Evolutionary conservation across 75 land plant genomes (phyloP), one percentile per base, ranked within the genome.

Genomic region (Pseudotsuga menziesii): DNA sequence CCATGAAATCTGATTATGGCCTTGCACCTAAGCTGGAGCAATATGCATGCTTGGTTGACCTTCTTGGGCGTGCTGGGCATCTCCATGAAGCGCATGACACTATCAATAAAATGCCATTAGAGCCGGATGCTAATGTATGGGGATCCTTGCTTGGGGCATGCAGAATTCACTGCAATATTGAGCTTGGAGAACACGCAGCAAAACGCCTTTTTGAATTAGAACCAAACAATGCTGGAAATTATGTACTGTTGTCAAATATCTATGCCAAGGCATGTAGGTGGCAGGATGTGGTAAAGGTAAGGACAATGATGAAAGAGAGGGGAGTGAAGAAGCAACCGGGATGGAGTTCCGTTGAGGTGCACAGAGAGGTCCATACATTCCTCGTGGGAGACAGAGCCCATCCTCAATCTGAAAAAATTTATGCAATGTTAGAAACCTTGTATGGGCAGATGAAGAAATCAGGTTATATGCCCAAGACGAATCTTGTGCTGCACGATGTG

Each of bases 171-270:
- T 41, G 6, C 48, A 4, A 41, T 5, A 41, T 41, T 41, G 48
- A 41, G 6, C 48, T 41, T 41, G 48, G 7, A 41, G 48, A 41
- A 41, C 48, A 41, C 5, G 48, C 5, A 41, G 48, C 48, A 4
- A 41, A 41, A 41, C 48, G 6, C 5, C 48, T 41, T 41, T 41
- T 41, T 41, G 48, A 41, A 4, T 41, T 41, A 41, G 48, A 41
- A 41, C 57, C 61, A 12, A 56, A 66, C 27, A 75, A 64, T 62
- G 70, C 72, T 60, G 82, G 39, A 63, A 56, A 29, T 8, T 80
- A 80, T 75, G 72, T 80, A 26, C 58, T 75, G 27, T 56, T 80
- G 55, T 75, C 62, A 57, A 80, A 74, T 27, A 80, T 80, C 62
- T 80, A 74, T 80, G 81, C 77, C 23, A 58, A 57, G 1, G 71